Conservation (phyloP, 228 moss, liverwort and hornwort genomes). For the Sphagnum magellanicum region DNA sequence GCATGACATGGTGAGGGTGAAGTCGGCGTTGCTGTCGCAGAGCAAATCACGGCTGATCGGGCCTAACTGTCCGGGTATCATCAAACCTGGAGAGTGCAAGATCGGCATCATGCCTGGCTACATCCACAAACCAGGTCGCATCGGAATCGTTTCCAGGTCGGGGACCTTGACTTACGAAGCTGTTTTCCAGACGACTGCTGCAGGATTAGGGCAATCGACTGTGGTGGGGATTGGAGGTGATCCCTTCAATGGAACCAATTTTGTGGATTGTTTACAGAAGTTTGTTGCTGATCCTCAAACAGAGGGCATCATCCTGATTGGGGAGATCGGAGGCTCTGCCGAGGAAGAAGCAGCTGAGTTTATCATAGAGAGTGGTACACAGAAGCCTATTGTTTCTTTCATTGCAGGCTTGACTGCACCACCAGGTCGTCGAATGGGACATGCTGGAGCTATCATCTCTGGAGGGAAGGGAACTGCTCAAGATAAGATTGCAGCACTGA, state of each 20-base stretch:
- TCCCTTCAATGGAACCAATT: slow-evolving; percentile 70
- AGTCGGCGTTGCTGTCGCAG: slow-evolving; percentile 43
- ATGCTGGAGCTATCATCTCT: slow-evolving; percentile 82
- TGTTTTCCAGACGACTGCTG: slow-evolving; percentile 65
- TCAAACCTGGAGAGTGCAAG: slow-evolving; percentile 76
- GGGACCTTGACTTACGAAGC: slow-evolving; percentile 66
- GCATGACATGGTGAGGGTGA: slow-evolving; percentile 69
- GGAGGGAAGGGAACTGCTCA: slow-evolving; percentile 98
- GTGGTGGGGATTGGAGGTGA: slow-evolving; percentile 66
- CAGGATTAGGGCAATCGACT: slow-evolving; percentile 59
- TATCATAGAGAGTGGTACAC: slow-evolving; percentile 46
- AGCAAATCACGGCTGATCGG: slow-evolving; percentile 54
- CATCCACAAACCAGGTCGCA: slow-evolving; percentile 59
- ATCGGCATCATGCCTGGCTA: slow-evolving; percentile 73
- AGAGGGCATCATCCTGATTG: slow-evolving; percentile 64
- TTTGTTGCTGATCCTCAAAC: slow-evolving; percentile 64
- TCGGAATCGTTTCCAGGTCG: slow-evolving; percentile 61
- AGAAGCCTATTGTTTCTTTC: slow-evolving; percentile 62
- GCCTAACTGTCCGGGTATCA: slow-evolving; percentile 68
- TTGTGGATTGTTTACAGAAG: slow-evolving; percentile 61
- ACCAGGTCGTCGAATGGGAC: slow-evolving; percentile 62
- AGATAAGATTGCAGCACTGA: slow-evolving; percentile 83
- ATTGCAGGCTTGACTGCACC: slow-evolving; percentile 72
- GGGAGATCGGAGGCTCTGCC: slow-evolving; percentile 65
- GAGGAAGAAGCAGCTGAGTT: slow-evolving; percentile 65